Base-by-base conservation (phyloP, 768 basidiomycete genomes). In the Cubamyces sp. region DNA sequence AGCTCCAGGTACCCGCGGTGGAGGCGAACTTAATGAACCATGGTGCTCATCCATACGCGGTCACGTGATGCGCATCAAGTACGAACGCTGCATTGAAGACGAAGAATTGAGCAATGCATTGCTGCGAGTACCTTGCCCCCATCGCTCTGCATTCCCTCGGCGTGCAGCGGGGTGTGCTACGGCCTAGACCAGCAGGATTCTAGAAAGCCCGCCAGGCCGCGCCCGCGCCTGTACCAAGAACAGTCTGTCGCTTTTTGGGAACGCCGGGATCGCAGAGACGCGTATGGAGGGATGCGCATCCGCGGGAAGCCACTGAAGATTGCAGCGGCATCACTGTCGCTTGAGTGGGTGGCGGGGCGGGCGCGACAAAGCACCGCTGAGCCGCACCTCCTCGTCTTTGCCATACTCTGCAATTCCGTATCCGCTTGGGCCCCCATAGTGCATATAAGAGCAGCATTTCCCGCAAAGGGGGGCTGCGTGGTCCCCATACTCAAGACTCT, bases 241-340 rank as follows among this genome's bases (percentile, higher is more conserved):
- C 40, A 46, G 28, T 37, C n/a, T 21, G 18, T 15, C 55, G 53
- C 53, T 25, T 42, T 42, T 30, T 43, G 53, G 23, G 41, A 16
- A 39, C 45, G 19, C 45, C 55, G 30, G 53, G 21, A 37, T 40
- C 41, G 54, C 23, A 16, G 26, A 21, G 25, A 40, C 37, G 18
- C 26, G 34, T 57, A 16, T 39, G 26, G 14, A 37, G 23, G 37
- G 18, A 41, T 53, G 57, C 39, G 48, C 39, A 50, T 26, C n/a
- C 9, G 48, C 48, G 57, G 47, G 42, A 41, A 50, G 57, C 57
- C 57, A 58, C 57, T 58, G 15, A 39, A 30, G 48, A 58, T 58
- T 49, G 57, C 50, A 58, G 16, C 26, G 18, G 48, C 57, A 58
- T 41, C 48, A 58, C 48, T n/a, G 14, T 28, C 26, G 16, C 43